These are phyloP conservation scores for Scedosporium aurantiacum DNA, from an alignment of 2,329 filamentous ascomycete genomes.

Conservation along the genomic window DNA sequence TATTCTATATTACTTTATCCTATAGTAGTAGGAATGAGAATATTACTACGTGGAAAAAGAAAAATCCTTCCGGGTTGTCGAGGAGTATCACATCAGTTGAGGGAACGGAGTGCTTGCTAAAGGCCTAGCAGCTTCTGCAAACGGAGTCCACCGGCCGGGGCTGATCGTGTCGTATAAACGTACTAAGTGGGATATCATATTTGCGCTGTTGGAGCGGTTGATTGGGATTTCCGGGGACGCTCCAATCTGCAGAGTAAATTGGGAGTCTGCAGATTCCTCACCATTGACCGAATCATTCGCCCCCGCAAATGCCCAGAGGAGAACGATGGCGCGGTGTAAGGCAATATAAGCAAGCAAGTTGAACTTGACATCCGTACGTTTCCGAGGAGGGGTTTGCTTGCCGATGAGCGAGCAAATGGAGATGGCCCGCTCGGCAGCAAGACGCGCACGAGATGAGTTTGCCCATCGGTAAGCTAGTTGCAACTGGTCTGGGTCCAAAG, in stretches of 20 bases:
- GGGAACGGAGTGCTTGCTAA: neutral
- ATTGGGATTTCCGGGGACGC: neutral
- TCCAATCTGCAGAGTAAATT: neutral
- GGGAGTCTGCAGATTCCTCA: neutral
- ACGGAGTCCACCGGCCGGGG: neutral
- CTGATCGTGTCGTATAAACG: neutral
- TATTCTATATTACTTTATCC: too few relatives aligned
- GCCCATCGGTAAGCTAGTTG: neutral
- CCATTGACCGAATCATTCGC: neutral
- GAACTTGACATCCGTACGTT: constrained; percentile 59
- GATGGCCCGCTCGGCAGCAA: neutral
- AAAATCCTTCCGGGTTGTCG: too few relatives aligned
- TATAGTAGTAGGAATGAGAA: too few relatives aligned
- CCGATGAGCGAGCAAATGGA: constrained; percentile 3
- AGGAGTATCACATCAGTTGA: too few relatives aligned
- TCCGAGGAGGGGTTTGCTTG: neutral
- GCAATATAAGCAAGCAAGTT: constrained; percentile 94
- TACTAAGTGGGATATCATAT: neutral
- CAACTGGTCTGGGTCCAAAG: neutral
- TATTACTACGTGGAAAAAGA: too few relatives aligned
- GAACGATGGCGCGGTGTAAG: constrained; percentile 94
- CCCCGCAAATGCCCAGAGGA: constrained; percentile 89
- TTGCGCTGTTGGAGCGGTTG: neutral
- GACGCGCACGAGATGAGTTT: neutral
- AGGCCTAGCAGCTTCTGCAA: neutral